phyloP scores from a whole-genome alignment of 2,329 filamentous ascomycete genomes.

The Aspergillus awamori region DNA sequence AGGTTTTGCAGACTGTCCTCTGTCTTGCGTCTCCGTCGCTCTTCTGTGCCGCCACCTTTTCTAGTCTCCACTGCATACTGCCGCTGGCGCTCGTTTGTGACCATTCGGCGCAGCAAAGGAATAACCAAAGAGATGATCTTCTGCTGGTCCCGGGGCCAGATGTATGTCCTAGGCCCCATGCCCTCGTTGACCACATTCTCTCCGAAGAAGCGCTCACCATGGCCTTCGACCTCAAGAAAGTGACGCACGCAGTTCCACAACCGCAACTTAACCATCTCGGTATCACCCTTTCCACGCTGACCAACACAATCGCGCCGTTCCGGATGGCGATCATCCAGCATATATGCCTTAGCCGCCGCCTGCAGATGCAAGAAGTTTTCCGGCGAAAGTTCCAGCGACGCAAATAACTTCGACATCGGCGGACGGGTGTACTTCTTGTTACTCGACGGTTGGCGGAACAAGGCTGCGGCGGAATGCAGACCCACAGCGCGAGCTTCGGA shows the following conservation, averaged over 20 bases:
- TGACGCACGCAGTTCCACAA: slow-evolving; percentile 60
- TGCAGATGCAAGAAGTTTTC: slow-evolving; percentile 61
- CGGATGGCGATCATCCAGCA: slow-evolving; percentile 58
- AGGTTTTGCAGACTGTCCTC: slow-evolving; percentile 37
- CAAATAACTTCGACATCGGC: slow-evolving; percentile 61
- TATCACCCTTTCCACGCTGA: slow-evolving; percentile 57
- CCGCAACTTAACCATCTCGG: slow-evolving; percentile 59
- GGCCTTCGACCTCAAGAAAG: slow-evolving; percentile 55
- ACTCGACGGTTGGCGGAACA: slow-evolving; percentile 54
- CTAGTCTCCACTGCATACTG: slow-evolving; percentile 61
- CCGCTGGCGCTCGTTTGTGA: slow-evolving; percentile 62
- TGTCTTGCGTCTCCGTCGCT: slow-evolving; percentile 41
- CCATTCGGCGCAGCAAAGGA: slow-evolving; percentile 60
- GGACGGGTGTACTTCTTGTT: slow-evolving; percentile 61
- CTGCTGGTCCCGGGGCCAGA: slow-evolving; percentile 59
- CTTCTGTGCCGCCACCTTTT: slow-evolving; percentile 48
- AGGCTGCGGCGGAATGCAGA: slow-evolving; percentile 57
- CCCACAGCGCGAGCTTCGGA: slow-evolving; percentile 53
- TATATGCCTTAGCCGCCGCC: slow-evolving; percentile 59
- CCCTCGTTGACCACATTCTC: slow-evolving; percentile 48
- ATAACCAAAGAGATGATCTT: slow-evolving; percentile 61
- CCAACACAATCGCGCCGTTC: slow-evolving; percentile 61
- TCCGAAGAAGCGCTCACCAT: slow-evolving; percentile 57
- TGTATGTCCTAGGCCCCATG: slow-evolving; percentile 44
- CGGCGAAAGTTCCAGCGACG: slow-evolving; percentile 58